These are phyloP conservation scores for Malus fusca DNA, from an alignment of 306 rosid genomes.

Conservation along the genomic window DNA sequence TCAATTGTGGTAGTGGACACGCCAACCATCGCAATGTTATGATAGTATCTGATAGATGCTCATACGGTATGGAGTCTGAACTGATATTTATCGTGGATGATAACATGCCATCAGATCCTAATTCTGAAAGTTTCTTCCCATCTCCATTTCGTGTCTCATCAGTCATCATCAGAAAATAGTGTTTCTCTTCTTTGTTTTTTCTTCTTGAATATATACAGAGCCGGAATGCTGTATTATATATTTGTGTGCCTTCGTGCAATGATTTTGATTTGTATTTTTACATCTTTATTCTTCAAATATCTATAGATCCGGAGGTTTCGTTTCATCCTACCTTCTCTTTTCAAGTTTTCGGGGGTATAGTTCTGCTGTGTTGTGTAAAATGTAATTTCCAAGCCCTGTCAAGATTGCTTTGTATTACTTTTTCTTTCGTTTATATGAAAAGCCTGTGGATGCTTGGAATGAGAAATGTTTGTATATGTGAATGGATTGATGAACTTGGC, in stretches of 20 bases:
- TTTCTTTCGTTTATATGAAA: not conserved
- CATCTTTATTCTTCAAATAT: not conserved
- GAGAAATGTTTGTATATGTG: too few relatives aligned
- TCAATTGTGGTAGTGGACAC: conserved; percentile 28
- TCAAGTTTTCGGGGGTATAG: conserved; percentile 3
- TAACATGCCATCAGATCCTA: not conserved
- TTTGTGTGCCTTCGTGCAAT: conserved; percentile 4
- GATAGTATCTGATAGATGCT: not conserved
- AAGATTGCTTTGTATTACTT: not conserved
- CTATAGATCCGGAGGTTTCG: not conserved
- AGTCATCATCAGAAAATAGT: not conserved
- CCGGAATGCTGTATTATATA: not conserved
- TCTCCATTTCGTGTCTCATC: conserved; percentile 6
- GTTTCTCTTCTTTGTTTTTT: not conserved
- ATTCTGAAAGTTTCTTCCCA: not conserved
- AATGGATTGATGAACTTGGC: too few relatives aligned
- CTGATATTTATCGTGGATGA: not conserved
- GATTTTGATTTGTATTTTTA: not conserved
- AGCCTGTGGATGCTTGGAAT: not conserved
- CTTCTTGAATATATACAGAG: not conserved
- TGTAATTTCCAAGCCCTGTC: not conserved
- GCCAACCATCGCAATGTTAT: not conserved
- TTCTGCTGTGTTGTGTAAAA: not conserved
- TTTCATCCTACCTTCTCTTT: not conserved
- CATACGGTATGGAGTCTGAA: not conserved